These are phyloP conservation scores for Aspergillus indologenus DNA, from an alignment of 495 filamentous ascomycete genomes.

Conservation along the genomic window DNA sequence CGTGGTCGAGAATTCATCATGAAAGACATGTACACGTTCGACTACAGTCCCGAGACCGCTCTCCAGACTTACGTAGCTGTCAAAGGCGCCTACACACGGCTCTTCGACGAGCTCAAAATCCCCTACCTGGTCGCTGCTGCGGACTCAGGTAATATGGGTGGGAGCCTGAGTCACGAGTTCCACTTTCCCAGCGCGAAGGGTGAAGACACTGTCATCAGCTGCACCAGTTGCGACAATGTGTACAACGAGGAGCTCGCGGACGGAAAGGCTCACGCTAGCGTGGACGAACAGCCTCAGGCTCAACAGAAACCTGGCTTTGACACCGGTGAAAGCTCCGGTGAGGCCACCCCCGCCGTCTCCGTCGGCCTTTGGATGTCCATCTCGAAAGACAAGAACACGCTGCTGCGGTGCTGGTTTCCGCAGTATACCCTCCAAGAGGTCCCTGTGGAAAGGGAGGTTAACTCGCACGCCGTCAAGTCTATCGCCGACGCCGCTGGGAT, in stretches of 20 bases:
- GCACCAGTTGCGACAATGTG: constrained; percentile 67
- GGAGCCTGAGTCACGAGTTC: constrained; percentile 89
- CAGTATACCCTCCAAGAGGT: constrained; percentile 38
- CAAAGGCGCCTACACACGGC: constrained; percentile 60
- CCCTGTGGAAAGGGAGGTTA: constrained; percentile 54
- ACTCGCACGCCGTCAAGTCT: constrained; percentile 67
- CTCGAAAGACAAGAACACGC: constrained; percentile 61
- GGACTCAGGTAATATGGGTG: constrained; percentile 94
- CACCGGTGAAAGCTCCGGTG: constrained; percentile 24
- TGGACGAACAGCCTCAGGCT: constrained; percentile 8
- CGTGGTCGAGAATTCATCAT: constrained; percentile 93
- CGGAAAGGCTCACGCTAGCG: constrained; percentile 28
- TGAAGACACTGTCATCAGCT: constrained; percentile 81
- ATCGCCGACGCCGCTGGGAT: constrained; percentile 55
- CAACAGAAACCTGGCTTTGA: constrained; percentile 28
- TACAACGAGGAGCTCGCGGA: constrained; percentile 82
- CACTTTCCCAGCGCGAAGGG: constrained; percentile 78
- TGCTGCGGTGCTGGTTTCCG: constrained; percentile 68
- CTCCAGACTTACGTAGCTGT: constrained; percentile 75
- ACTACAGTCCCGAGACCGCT: constrained; percentile 61
- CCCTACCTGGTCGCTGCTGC: constrained; percentile 83
- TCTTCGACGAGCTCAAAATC: constrained; percentile 82
- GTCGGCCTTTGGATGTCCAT: constrained; percentile 63
- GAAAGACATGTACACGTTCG: constrained; percentile 99
- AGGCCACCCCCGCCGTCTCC: constrained; percentile 33